phyloP scores from a whole-genome alignment of 108 stramenopile species.

The Cyclotella cryptica region DNA sequence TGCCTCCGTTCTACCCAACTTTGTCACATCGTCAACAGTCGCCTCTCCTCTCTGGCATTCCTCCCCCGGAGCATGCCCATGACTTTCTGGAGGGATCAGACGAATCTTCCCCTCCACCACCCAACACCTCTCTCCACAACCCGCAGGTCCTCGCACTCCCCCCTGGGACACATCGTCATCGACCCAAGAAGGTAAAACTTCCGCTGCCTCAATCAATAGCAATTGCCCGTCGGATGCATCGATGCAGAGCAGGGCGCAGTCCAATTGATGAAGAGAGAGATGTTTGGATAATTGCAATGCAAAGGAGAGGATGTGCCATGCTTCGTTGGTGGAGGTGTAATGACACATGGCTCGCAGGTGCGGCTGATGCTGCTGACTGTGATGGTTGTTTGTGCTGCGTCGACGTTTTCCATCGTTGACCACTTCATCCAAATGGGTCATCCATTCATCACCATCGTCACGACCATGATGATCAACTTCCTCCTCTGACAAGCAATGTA shows the following conservation, averaged over 20 bases:
- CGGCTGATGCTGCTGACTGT: conserved; percentile 31
- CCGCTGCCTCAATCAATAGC: conserved; percentile 75
- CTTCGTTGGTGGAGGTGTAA: conserved; percentile 68
- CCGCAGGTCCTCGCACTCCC: conserved; percentile 55
- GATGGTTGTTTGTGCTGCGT: neutral
- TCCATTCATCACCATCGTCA: conserved; percentile 47
- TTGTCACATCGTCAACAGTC: neutral
- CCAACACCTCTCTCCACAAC: conserved; percentile 68
- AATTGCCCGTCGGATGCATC: conserved; percentile 81
- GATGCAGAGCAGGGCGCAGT: conserved; percentile 65
- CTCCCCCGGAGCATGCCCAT: neutral
- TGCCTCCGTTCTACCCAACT: conserved; percentile 33
- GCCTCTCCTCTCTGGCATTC: neutral
- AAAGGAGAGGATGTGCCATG: conserved; percentile 64
- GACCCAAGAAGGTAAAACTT: conserved; percentile 70
- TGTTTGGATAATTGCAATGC: conserved; percentile 48
- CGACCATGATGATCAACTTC: conserved; percentile 15
- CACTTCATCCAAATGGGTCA: conserved; percentile 10
- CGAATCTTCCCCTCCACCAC: conserved; percentile 64
- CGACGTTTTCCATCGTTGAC: neutral
- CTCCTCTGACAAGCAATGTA: conserved; percentile 40
- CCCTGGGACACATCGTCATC: conserved; percentile 63
- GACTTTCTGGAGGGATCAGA: conserved; percentile 45
- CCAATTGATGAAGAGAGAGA: conserved; percentile 23
- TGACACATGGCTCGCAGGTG: conserved; percentile 72